Evolutionary conservation across 306 rosid genomes (phyloP), one percentile per base, ranked within the genome.

Genomic region (Dryas octopetala): DNA sequence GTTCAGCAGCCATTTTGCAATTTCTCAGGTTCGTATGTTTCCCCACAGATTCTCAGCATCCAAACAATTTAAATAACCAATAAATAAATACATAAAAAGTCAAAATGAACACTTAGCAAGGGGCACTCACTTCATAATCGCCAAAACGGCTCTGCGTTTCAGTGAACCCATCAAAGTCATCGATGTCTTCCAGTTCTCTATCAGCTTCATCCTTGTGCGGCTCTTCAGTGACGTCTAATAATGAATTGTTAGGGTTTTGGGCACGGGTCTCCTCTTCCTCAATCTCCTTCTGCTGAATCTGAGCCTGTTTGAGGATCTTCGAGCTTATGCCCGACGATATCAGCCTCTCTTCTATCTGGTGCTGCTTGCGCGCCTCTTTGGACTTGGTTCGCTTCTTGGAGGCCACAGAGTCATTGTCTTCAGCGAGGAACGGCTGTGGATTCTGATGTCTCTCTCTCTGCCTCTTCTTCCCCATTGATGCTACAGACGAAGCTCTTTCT

Each of bases 261-360:
- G 65, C 83, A 1, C 72, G 78, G 7, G 67, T 80, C 19, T 79
- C 91, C 7, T 82, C 86, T 74, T 81, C 80, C 55, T 90, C 85
- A 17, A 87, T 65, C 79, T 91, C 98, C 74, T 71, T 83, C 80
- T 87, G 88, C 82, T 95, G 98, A 80, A 85, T 70, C 84, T 78
- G 78, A 68, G 98, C 96, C 69, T 87, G 83, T 72, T 90, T 91
- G 74, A 91, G 86, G 53, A 95, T 91, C 85, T 89, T 95, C 5
- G 96, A 83, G 78, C 90, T 91, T 76, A 90, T 86, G 7, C 81
- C 81, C 0, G 96, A 84, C 4, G 85, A 86, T 4, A 95, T 84
- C 6, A 86, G 73, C 68, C 75, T 79, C 52, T 82, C 91, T 49
- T 89, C 92, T 77, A 70, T 66, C 70, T 90, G 98, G 83, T 85